A percentile compares a stretch with the other conserved stretches of the same genome.
Evolutionary conservation across 768 basidiomycete species (phyloP).

Genomic region (Rhizopogon salebrosus): DNA sequence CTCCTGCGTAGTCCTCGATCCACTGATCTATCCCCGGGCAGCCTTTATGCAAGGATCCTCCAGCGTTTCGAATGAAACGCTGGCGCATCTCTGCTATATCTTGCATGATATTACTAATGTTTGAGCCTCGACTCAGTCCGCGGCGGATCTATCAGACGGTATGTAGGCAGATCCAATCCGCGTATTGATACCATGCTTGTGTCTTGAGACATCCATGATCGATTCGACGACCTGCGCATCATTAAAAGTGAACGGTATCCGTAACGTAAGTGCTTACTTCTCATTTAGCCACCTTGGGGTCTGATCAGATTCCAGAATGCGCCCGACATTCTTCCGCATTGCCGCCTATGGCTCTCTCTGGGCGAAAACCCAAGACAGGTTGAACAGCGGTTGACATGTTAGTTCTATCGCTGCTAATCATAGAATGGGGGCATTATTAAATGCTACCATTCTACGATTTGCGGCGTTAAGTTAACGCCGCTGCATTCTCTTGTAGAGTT

Average conservation of each 20-base stretch:
- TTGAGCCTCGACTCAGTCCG: background rate
- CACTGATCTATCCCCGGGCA: background rate
- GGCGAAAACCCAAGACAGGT: too few relatives aligned
- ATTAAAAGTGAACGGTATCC: background rate
- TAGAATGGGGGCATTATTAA: too few relatives aligned
- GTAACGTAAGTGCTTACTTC: background rate
- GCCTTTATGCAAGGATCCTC: background rate
- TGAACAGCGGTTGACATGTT: too few relatives aligned
- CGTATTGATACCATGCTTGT: background rate
- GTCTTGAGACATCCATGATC: background rate
- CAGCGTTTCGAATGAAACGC: background rate
- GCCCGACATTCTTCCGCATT: too few relatives aligned
- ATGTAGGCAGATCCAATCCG: background rate
- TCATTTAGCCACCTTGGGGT: background rate
- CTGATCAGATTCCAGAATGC: background rate
- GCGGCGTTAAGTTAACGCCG: too few relatives aligned
- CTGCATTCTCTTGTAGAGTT: background rate
- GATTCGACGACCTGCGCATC: background rate
- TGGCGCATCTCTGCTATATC: too few relatives aligned
- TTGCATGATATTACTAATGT: background rate
- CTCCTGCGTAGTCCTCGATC: background rate
- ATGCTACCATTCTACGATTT: too few relatives aligned
- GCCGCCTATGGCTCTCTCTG: too few relatives aligned
- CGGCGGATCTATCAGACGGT: background rate
- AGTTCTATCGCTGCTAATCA: background rate